Conservation (phyloP, 768 basidiomycete genomes). For the Pleurotus sapidus region DNA sequence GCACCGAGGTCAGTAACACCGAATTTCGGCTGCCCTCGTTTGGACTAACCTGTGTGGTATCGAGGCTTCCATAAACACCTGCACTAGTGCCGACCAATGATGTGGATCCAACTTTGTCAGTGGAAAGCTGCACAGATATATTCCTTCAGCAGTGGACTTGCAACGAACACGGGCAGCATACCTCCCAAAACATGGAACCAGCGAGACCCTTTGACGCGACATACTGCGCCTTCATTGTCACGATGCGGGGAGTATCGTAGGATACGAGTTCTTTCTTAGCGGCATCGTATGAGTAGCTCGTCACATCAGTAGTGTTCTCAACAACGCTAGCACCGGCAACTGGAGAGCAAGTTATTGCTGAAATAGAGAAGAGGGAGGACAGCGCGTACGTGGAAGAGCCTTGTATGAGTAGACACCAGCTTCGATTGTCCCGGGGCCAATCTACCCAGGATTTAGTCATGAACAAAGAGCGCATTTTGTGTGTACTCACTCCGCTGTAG, state of each 20-base stretch:
- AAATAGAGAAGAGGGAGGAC: background rate
- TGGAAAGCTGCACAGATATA: slow-evolving; percentile 41
- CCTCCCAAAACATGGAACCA: slow-evolving; percentile 77
- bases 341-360: slow-evolving; percentile 8
- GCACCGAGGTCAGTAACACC: background rate
- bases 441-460: slow-evolving; percentile 27
- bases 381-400: slow-evolving; percentile 51
- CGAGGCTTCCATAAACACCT: slow-evolving; percentile 47
- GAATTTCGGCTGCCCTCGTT: background rate
- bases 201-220: slow-evolving; percentile 56
- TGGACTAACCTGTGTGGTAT: slow-evolving; percentile 40
- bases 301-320: slow-evolving; percentile 68
- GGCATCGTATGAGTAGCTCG: slow-evolving; percentile 76
- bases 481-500: slow-evolving; percentile 56
- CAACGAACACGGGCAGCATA: slow-evolving; percentile 19
- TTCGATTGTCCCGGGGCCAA: slow-evolving; percentile 70
- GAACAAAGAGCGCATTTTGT: background rate
- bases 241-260: slow-evolving; percentile 74
- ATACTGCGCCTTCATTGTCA: slow-evolving; percentile 65
- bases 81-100: slow-evolving; percentile 56
- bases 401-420: slow-evolving; percentile 80
- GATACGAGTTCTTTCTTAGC: slow-evolving; percentile 66
- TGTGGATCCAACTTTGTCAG: slow-evolving; percentile 54
- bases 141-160: background rate
- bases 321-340: slow-evolving; percentile 56